A percentile compares a stretch with the other conserved stretches of the same genome.
These are phyloP conservation scores for Davidsoniella eucalypti DNA, from an alignment of 2,329 filamentous ascomycete species.

Conservation along the genomic window DNA sequence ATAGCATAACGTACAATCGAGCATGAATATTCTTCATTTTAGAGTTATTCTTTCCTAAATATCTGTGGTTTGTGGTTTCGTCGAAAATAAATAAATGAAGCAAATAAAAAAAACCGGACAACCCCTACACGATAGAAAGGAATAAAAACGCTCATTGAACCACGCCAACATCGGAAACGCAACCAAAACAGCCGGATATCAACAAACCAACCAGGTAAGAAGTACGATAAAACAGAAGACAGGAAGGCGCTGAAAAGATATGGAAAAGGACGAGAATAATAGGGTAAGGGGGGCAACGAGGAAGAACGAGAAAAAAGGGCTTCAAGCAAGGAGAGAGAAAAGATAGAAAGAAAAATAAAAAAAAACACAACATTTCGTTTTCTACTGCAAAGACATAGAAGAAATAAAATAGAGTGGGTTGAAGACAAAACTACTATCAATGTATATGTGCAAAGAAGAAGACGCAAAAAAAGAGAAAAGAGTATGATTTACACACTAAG, in stretches of 20 bases:
- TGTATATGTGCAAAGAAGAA: not conserved
- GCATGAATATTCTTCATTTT: not conserved
- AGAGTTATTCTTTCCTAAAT: too few relatives aligned
- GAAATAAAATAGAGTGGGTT: too few relatives aligned
- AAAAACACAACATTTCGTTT: not conserved
- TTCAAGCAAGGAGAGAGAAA: not conserved
- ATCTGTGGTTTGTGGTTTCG: too few relatives aligned
- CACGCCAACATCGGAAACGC: not conserved
- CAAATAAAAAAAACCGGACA: not conserved
- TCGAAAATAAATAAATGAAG: not conserved
- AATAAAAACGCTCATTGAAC: not conserved
- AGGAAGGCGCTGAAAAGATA: too few relatives aligned
- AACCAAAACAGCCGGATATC: not conserved
- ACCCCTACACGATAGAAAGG: not conserved
- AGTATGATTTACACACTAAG: too few relatives aligned
- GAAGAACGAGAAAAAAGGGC: not conserved
- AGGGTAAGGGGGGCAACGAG: too few relatives aligned
- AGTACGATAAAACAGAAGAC: too few relatives aligned
- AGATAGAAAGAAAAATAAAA: not conserved
- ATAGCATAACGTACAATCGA: not conserved
- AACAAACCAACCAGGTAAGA: not conserved
- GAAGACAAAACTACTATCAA: too few relatives aligned
- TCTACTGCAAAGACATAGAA: not conserved
- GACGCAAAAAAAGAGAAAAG: not conserved
- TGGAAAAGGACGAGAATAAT: too few relatives aligned